Evolutionary conservation across 1,139 yeast genomes (phyloP).

Genomic region (Tardiomyces blankii): DNA sequence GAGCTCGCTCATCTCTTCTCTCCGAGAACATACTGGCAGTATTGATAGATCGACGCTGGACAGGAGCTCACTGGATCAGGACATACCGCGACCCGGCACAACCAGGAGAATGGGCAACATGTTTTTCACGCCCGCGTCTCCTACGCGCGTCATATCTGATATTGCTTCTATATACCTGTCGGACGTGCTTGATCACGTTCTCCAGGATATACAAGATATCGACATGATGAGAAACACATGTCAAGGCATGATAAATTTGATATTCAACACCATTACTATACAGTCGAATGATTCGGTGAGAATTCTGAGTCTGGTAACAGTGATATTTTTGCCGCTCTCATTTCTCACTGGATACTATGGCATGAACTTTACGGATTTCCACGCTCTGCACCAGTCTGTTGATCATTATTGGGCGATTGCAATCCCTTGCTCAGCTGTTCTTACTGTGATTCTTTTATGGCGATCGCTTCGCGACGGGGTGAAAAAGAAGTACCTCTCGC

Average conservation of each 20-base stretch:
- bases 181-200: constrained; percentile 43
- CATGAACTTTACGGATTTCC: constrained; percentile 43
- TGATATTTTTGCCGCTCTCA: constrained; percentile 41
- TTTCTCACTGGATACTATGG: constrained; percentile 51
- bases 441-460: constrained; percentile 23
- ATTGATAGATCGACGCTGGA: constrained; percentile 1
- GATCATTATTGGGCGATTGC: constrained; percentile 42
- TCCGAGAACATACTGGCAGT: constrained; percentile 29
- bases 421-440: constrained; percentile 35
- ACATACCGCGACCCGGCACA: neutral
- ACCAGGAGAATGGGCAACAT: neutral
- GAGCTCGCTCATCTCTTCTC: constrained; percentile 33
- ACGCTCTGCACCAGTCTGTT: constrained; percentile 33
- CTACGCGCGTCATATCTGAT: constrained; percentile 19
- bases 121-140: neutral
- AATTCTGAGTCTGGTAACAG: constrained; percentile 40
- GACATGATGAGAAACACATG: constrained; percentile 40
- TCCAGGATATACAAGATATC: constrained; percentile 38
- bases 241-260: constrained; percentile 37
- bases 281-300: constrained; percentile 42
- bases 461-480: constrained; percentile 9
- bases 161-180: constrained; percentile 35
- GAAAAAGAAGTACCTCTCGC: constrained; percentile 3
- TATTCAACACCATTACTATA: constrained; percentile 43
- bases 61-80: neutral